Conservation (phyloP, 352 stramenopile genomes). For the Globisporangium polare region DNA sequence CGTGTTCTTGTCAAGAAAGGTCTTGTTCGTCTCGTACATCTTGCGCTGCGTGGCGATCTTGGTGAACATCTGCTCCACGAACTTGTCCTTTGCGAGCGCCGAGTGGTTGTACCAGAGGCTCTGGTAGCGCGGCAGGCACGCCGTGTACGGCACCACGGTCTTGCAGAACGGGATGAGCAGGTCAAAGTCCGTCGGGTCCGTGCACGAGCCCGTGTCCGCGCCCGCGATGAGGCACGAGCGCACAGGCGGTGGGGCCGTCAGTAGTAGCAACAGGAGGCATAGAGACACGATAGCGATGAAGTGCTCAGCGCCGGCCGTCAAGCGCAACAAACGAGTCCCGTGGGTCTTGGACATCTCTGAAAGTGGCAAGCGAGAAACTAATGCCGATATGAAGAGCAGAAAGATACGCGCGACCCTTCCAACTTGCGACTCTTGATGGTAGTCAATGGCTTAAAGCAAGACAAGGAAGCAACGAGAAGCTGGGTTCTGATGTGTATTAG, state of each 20-base stretch:
- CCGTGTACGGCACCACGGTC: conserved; percentile 63
- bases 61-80: conserved; percentile 59
- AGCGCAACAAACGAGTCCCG: background rate
- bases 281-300: background rate
- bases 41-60: conserved; percentile 61
- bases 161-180: conserved; percentile 71
- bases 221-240: conserved; percentile 40
- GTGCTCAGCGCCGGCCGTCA: too few relatives aligned
- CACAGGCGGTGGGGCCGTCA: background rate
- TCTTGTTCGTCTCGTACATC: conserved; percentile 51
- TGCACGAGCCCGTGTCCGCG: conserved; percentile 60
- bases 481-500: background rate
- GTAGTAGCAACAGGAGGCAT: background rate
- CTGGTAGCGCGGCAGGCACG: conserved; percentile 68
- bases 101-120: conserved; percentile 78
- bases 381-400: background rate
- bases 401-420: conserved; percentile 3
- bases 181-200: conserved; percentile 55
- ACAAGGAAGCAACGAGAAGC: background rate
- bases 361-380: background rate
- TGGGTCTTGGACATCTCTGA: background rate
- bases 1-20: conserved; percentile 43
- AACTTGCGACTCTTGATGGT: too few relatives aligned
- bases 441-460: background rate
- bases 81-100: conserved; percentile 66